These are phyloP conservation scores for Ensete glaucum DNA, from an alignment of 176 grass and related monocot species.

Conservation along the genomic window DNA sequence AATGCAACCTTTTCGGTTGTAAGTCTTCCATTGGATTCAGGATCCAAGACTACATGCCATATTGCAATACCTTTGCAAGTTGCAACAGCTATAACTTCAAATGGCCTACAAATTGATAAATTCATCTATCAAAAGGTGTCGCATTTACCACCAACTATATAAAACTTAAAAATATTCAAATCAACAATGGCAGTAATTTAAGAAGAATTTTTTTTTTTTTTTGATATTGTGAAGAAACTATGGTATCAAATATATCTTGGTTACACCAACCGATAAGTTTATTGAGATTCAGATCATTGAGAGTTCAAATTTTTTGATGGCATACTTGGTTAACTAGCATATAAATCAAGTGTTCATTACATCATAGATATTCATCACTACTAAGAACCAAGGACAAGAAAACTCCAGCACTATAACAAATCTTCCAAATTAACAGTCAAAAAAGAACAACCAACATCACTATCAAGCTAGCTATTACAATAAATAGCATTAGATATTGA, in stretches of 20 bases:
- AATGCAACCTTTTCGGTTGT: slow-evolving; percentile 64
- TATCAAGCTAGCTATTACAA: too few relatives aligned
- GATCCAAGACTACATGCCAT: slow-evolving; percentile 59
- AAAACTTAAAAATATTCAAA: not conserved
- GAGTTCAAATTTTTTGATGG: too few relatives aligned
- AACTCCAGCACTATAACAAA: too few relatives aligned
- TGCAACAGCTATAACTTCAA: slow-evolving; percentile 79
- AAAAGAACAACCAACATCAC: too few relatives aligned
- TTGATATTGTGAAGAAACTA: not conserved
- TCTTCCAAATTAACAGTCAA: too few relatives aligned
- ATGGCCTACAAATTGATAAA: slow-evolving; percentile 43
- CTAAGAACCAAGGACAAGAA: too few relatives aligned
- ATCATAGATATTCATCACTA: too few relatives aligned
- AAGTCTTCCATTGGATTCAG: slow-evolving; percentile 40
- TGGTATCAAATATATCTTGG: not conserved
- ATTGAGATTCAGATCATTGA: too few relatives aligned
- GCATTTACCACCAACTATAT: not conserved
- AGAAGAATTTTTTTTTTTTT: not conserved
- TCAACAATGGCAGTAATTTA: not conserved
- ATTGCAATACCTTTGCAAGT: slow-evolving; percentile 83
- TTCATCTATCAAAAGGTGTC: not conserved
- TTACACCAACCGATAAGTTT: too few relatives aligned
- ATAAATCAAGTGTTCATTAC: not conserved
- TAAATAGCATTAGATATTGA: too few relatives aligned
- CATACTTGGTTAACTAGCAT: not conserved